Evolutionary conservation across 2,329 filamentous ascomycete genomes (phyloP).

Genomic region (Zasmidium cellare): DNA sequence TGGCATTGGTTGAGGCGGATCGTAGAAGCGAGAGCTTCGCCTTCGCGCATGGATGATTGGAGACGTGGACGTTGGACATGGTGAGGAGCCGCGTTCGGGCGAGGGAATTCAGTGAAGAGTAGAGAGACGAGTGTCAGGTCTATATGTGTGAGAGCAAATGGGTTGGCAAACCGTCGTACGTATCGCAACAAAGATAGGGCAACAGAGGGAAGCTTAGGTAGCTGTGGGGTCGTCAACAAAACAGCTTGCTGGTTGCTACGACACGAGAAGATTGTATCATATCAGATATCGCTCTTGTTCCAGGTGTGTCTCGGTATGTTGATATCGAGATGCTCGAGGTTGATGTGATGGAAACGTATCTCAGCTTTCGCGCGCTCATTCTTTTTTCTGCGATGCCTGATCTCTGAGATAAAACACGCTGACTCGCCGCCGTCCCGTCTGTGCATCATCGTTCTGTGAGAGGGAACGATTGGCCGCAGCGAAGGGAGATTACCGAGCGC

Average conservation of each 20-base stretch:
- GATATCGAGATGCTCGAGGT: background rate
- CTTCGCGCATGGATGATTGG: slow-evolving; percentile 78
- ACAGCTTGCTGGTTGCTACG: background rate
- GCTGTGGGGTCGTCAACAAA: background rate
- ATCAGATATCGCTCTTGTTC: background rate
- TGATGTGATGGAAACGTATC: background rate
- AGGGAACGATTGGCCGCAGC: background rate
- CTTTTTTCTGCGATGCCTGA: background rate
- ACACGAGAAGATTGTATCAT: background rate
- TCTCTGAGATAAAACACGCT: background rate
- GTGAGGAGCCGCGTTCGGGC: too few species aligned
- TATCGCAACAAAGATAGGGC: background rate
- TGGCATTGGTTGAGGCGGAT: slow-evolving; percentile 66
- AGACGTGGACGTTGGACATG: slow-evolving; percentile 66
- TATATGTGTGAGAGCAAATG: background rate
- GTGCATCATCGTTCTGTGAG: background rate
- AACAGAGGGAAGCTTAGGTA: background rate
- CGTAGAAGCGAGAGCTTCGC: slow-evolving; percentile 90
- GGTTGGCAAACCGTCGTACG: background rate
- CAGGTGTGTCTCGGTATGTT: background rate
- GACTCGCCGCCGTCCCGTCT: background rate
- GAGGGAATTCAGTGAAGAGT: too few species aligned
- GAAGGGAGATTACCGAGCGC: background rate
- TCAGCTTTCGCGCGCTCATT: background rate
- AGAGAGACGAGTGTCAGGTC: background rate